Evolutionary conservation across 2,329 filamentous ascomycete species (phyloP).

Genomic region (Tolypocladium ovalisporum): DNA sequence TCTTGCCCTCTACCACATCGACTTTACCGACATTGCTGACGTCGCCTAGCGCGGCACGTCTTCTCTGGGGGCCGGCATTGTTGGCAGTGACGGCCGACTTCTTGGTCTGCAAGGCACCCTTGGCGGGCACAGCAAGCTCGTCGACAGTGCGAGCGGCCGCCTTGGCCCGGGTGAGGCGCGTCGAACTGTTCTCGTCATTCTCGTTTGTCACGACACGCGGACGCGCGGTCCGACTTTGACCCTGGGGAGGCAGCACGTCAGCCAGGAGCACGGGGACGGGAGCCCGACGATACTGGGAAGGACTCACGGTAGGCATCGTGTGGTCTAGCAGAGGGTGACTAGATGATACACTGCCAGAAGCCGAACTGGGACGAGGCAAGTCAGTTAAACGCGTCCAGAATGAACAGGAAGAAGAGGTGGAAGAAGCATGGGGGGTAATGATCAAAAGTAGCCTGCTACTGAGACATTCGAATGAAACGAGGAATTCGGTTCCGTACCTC

Average conservation of each 20-base stretch:
- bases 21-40: slow-evolving; percentile 90
- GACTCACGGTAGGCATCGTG: neutral
- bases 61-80: slow-evolving; percentile 43
- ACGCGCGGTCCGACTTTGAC: slow-evolving; percentile 61
- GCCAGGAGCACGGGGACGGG: slow-evolving; percentile 16
- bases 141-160: slow-evolving; percentile 62
- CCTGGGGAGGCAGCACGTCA: slow-evolving; percentile 26
- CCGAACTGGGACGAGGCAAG: slow-evolving; percentile 5
- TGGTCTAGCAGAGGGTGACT: slow-evolving; percentile 9
- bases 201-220: slow-evolving; percentile 75
- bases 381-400: slow-evolving; percentile 10
- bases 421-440: slow-evolving; percentile 1
- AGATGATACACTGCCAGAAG: slow-evolving; percentile 8
- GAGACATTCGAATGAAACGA: slow-evolving; percentile 18
- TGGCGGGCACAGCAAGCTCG: slow-evolving; percentile 44
- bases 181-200: slow-evolving; percentile 86
- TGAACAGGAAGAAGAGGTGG: slow-evolving; percentile 1
- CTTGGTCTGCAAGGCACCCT: slow-evolving; percentile 61
- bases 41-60: slow-evolving; percentile 80
- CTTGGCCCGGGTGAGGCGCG: slow-evolving; percentile 88
- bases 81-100: slow-evolving; percentile 44
- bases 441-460: slow-evolving; percentile 8
- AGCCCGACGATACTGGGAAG: slow-evolving; percentile 34
- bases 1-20: slow-evolving; percentile 64
- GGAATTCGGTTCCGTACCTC: slow-evolving; percentile 23